phyloP scores from a whole-genome alignment of 2,329 filamentous ascomycete species.

The Calonectria pseudoturangicola region DNA sequence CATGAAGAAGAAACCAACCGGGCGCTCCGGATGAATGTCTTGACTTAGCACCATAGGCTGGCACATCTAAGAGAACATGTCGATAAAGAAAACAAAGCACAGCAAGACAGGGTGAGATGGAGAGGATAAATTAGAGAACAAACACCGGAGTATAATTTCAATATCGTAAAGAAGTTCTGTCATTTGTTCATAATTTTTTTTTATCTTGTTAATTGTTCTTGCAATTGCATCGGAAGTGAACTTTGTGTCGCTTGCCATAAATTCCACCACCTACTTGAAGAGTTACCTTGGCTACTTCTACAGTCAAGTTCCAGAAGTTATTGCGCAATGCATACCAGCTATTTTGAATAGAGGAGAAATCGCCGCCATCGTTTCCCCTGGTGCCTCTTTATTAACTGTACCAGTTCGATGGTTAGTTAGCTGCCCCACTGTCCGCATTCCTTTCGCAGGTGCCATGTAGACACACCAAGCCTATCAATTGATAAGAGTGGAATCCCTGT shows the following conservation, averaged over 20 bases:
- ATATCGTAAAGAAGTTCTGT: no score
- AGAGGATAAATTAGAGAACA: no score
- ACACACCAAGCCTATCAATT: not conserved
- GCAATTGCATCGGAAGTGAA: no score
- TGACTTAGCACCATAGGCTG: conserved; percentile 1
- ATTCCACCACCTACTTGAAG: no score
- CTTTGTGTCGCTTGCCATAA: no score
- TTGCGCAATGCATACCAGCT: not conserved
- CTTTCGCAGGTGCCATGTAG: not conserved
- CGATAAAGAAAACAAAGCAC: no score
- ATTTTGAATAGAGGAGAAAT: not conserved
- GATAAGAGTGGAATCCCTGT: not conserved
- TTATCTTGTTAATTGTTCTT: no score
- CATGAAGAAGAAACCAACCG: not conserved
- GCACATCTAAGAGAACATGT: conserved; percentile 4
- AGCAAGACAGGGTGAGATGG: no score
- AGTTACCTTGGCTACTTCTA: not conserved
- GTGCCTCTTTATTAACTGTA: not conserved
- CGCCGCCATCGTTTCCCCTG: not conserved
- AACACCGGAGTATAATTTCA: no score
- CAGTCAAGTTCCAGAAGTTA: not conserved
- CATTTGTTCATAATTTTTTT: no score
- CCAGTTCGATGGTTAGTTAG: not conserved
- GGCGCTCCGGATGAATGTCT: not conserved
- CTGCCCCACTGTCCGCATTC: conserved; percentile 22